Base-by-base conservation (phyloP, 2,329 filamentous ascomycete species). In the Nothophaeocryptopus gaeumannii region DNA sequence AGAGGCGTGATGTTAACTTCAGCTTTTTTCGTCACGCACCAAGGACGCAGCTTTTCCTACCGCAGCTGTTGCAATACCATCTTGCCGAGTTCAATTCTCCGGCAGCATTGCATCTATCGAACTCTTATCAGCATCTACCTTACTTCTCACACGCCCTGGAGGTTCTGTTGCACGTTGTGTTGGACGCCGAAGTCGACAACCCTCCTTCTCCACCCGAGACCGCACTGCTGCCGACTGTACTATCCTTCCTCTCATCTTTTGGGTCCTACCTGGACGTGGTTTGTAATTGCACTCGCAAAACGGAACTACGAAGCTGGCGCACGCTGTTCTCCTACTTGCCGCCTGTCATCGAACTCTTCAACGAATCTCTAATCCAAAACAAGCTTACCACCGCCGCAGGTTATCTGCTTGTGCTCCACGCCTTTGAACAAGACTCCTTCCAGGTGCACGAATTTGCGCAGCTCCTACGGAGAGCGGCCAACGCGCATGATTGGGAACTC, bases 201-300 rank as follows among this genome's bases (percentile, higher is more conserved):
- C 68, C 70, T 48, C 71, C 72, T 5, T 52, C 54, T 1, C 66
- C 70, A 5, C 68, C 71, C 10, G 73, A 75, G 60, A 72, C 73
- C 41, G 76, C 76, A 12, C 67, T 79, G 5, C 62, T 80, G 10
- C 77, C 77, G 8, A 73, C 71, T 34, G 73, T 78, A 2, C 65
- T 80, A n/a, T 76, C 74, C 0, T 80, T 80, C 57, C 66, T 80
- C 13, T 76, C 74, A 7, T 74, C 72, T 1, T 78, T 78, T 60
- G 85, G 84, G 48, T 83, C 89, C 50, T 99, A 96, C 64, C 83
- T 97, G 12, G 92, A 97, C 63, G 93, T 97, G 50, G 85, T 99
- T 16, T 86, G 99, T 14, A 93, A 95, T 71, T 99, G 93, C 71
- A 96, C 93, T 1, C 86, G 93, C 47, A 99, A 99, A 71, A 99